phyloP scores from a whole-genome alignment of 1,139 yeast species.

The Taphrina communis region DNA sequence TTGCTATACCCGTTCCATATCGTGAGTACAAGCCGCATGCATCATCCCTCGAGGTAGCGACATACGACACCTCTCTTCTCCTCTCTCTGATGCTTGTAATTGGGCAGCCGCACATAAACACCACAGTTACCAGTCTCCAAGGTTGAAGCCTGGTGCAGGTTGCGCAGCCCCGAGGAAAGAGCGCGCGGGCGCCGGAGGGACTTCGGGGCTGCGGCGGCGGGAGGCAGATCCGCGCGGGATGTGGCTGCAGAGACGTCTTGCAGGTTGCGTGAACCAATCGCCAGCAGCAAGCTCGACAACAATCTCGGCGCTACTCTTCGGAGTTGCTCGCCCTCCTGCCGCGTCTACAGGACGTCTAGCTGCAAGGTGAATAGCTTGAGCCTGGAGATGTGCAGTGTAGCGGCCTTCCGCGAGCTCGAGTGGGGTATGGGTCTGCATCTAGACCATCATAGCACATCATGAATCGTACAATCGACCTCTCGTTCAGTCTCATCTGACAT shows the following conservation, averaged over 20 bases:
- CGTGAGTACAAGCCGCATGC: not conserved
- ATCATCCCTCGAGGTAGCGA: no score
- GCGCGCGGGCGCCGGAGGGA: not conserved
- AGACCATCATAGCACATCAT: not conserved
- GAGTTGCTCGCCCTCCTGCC: not conserved
- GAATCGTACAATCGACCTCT: not conserved
- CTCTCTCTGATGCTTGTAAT: not conserved
- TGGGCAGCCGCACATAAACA: not conserved
- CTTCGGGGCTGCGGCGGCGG: not conserved
- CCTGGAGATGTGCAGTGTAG: no score
- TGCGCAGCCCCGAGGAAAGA: no score
- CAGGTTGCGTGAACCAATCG: not conserved
- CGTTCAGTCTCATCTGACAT: no score
- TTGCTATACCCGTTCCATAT: not conserved
- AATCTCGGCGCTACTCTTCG: slow-evolving; percentile 2
- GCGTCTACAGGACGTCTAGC: not conserved
- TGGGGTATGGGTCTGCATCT: not conserved
- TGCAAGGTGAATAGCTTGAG: not conserved
- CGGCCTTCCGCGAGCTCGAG: not conserved
- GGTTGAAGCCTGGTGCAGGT: no score
- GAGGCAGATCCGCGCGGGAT: not conserved
- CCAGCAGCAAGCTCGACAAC: not conserved
- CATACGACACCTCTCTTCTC: no score
- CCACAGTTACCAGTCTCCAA: no score
- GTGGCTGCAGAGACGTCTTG: not conserved